phyloP scores from a whole-genome alignment of 2,329 filamentous ascomycete species.

The Fusarium austroafricanum region DNA sequence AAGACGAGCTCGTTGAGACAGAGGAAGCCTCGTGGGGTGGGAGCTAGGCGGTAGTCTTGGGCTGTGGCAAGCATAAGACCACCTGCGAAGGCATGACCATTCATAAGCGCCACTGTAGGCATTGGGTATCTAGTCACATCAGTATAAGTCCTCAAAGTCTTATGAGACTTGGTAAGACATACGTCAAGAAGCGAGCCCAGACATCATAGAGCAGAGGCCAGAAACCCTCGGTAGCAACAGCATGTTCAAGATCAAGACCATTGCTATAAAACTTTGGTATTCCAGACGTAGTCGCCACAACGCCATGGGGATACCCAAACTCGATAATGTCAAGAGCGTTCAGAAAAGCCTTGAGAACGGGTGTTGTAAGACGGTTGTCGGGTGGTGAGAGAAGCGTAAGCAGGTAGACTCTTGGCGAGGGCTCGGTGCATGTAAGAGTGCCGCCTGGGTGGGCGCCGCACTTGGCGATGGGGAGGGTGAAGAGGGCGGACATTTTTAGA shows the following conservation, averaged over 20 bases:
- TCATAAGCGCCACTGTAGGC: conserved; percentile 83
- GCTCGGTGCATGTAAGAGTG: conserved; percentile 71
- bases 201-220: conserved; percentile 72
- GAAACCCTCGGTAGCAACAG: conserved; percentile 69
- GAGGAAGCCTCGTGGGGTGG: conserved; percentile 75
- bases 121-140: conserved; percentile 69
- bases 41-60: conserved; percentile 86
- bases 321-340: conserved; percentile 81
- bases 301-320: conserved; percentile 73
- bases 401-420: conserved; percentile 73
- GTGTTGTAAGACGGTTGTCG: conserved; percentile 80
- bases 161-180: neutral
- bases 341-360: conserved; percentile 74
- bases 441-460: conserved; percentile 62
- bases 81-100: conserved; percentile 84
- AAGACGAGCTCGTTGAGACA: conserved; percentile 88
- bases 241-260: conserved; percentile 80
- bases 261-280: conserved; percentile 86
- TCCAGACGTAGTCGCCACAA: conserved; percentile 79
- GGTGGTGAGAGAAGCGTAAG: conserved; percentile 77
- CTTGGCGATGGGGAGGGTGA: conserved; percentile 65
- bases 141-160: neutral
- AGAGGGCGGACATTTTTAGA: conserved; percentile 47
- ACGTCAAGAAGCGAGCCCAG: conserved; percentile 68
- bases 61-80: conserved; percentile 86